Evolutionary conservation across 768 basidiomycete genomes (phyloP).

Genomic region (Pleurotus cornucopiae): DNA sequence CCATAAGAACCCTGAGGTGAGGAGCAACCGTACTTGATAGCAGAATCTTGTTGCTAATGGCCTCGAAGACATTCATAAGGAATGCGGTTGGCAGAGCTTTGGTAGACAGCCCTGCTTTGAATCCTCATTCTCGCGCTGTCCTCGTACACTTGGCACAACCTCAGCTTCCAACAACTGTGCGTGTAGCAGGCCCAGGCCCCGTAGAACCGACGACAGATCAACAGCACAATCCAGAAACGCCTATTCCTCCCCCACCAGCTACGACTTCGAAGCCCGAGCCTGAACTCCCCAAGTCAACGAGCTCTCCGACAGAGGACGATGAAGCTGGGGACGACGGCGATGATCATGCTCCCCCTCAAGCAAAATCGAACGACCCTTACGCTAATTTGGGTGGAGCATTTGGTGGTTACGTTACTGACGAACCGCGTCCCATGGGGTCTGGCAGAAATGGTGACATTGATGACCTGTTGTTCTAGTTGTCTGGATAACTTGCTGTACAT

Average conservation of each 20-base stretch:
- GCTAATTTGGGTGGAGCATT: constrained; percentile 78
- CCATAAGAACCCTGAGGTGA: constrained; percentile 93
- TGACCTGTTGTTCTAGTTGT: constrained; percentile 59
- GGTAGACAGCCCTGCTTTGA: constrained; percentile 85
- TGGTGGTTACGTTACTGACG: constrained; percentile 67
- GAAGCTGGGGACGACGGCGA: constrained; percentile 21
- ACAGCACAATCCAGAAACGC: neutral
- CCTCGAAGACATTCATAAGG: constrained; percentile 82
- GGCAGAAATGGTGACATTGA: constrained; percentile 49
- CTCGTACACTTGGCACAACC: constrained; percentile 58
- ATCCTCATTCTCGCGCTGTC: constrained; percentile 70
- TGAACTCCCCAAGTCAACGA: neutral
- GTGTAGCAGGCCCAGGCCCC: constrained; percentile 63
- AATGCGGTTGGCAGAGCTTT: constrained; percentile 81
- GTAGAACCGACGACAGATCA: constrained; percentile 31
- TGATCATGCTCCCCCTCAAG: constrained; percentile 26
- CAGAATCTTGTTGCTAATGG: neutral
- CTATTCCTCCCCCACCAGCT: neutral
- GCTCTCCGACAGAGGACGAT: constrained; percentile 11
- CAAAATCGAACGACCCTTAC: constrained; percentile 65
- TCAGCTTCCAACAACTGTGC: constrained; percentile 43
- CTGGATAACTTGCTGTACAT: neutral
- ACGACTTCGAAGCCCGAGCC: neutral
- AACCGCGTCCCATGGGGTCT: constrained; percentile 60
- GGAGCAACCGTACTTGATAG: neutral